Conservation (phyloP, 495 filamentous ascomycete genomes). For the Tuber indicum region DNA sequence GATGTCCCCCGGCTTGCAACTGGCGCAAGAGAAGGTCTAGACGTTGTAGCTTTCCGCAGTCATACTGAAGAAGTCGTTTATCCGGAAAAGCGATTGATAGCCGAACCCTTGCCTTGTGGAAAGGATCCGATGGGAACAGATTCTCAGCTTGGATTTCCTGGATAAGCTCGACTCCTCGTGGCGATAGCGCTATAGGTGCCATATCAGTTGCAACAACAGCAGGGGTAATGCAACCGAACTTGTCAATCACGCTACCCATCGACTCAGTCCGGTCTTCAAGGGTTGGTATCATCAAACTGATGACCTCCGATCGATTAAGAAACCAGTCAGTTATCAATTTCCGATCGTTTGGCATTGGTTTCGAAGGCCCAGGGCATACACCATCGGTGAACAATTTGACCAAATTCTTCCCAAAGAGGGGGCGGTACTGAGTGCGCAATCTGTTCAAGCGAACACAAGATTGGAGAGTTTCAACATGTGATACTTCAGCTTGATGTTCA, state of each 20-base stretch:
- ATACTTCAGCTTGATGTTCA: slow-evolving; percentile 63
- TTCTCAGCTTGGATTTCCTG: slow-evolving; percentile 47
- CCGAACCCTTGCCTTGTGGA: slow-evolving; percentile 89
- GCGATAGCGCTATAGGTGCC: slow-evolving; percentile 57
- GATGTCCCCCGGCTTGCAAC: slow-evolving; percentile 81
- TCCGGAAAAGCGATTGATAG: slow-evolving; percentile 95
- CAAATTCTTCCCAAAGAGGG: slow-evolving; percentile 71
- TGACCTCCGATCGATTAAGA: slow-evolving; percentile 59
- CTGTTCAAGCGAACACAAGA: slow-evolving; percentile 74
- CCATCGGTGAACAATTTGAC: slow-evolving; percentile 65
- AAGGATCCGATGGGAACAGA: slow-evolving; percentile 56
- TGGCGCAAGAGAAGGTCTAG: slow-evolving; percentile 80
- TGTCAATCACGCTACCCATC: slow-evolving; percentile 68
- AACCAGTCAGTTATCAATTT: slow-evolving; percentile 63
- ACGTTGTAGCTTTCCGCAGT: slow-evolving; percentile 93
- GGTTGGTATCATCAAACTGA: slow-evolving; percentile 65
- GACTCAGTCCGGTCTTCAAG: slow-evolving; percentile 62
- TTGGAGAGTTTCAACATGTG: slow-evolving; percentile 70
- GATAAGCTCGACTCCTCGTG: slow-evolving; percentile 55
- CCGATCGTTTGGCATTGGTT: slow-evolving; percentile 51
- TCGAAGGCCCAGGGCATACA: slow-evolving; percentile 50
- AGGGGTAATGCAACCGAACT: slow-evolving; percentile 87
- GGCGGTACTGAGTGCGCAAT: slow-evolving; percentile 69
- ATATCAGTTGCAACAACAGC: slow-evolving; percentile 75
- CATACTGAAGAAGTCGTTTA: slow-evolving; percentile 88